Evolutionary conservation across 1,284 basidiomycete species (phyloP).

Genomic region (Coniophora puteana): DNA sequence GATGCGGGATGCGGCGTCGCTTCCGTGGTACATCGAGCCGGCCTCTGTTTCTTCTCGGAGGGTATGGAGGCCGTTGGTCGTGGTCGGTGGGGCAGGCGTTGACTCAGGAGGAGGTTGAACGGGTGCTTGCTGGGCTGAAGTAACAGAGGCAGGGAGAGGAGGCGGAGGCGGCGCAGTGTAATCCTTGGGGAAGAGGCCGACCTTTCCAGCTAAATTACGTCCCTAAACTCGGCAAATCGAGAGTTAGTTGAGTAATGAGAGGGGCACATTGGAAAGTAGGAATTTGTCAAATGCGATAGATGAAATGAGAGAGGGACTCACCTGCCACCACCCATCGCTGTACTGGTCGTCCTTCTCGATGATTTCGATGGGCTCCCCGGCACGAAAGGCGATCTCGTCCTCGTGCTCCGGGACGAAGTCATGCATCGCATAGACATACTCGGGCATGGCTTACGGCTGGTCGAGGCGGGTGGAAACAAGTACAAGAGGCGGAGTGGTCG

Average conservation of each 20-base stretch:
- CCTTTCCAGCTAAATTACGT: constrained; percentile 76
- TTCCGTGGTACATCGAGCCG: constrained; percentile 28
- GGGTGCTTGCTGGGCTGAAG: constrained; percentile 13
- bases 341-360: constrained; percentile 93
- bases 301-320: too few relatives aligned
- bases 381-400: constrained; percentile 87
- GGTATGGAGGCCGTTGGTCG: constrained; percentile 34
- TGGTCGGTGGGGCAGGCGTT: constrained; percentile 19
- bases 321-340: constrained; percentile 99
- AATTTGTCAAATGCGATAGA: constrained; percentile 14
- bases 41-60: constrained; percentile 42
- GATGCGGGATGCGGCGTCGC: constrained; percentile 23
- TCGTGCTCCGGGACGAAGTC: constrained; percentile 90
- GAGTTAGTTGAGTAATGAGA: constrained; percentile 11
- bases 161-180: constrained; percentile 76
- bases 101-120: constrained; percentile 18
- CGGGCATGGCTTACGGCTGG: constrained; percentile 38
- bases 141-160: constrained; percentile 16
- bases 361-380: constrained; percentile 87
- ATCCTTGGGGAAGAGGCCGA: constrained; percentile 88
- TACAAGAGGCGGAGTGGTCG: too few relatives aligned
- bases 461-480: too few relatives aligned
- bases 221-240: constrained; percentile 50
- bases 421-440: constrained; percentile 77
- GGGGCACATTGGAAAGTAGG: constrained; percentile 14